A percentile compares a stretch with the other conserved stretches of the same genome.
Evolutionary conservation across 202 grass and related monocot genomes (phyloP).

Genomic region (Elaeis oleifera): DNA sequence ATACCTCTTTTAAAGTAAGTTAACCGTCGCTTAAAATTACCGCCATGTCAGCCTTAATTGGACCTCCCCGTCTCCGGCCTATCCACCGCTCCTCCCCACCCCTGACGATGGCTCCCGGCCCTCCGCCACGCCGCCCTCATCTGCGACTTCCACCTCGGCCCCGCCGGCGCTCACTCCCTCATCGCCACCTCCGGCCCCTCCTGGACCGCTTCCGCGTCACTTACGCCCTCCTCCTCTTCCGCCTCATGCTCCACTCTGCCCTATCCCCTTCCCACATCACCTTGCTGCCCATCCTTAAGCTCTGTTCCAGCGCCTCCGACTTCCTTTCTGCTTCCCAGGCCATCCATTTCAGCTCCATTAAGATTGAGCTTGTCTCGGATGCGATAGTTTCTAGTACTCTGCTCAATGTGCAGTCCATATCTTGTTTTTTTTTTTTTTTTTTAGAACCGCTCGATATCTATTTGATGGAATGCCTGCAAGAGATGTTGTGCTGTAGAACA

Average conservation of each 20-base stretch:
- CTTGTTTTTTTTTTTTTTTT: neutral
- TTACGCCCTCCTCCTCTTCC: constrained; percentile 6
- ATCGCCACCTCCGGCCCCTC: constrained; percentile 7
- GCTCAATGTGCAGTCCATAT: constrained; percentile 7
- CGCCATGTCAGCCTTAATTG: neutral
- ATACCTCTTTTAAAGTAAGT: neutral
- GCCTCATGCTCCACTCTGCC: constrained; percentile 9
- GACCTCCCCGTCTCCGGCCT: neutral
- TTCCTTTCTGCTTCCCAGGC: constrained; percentile 4
- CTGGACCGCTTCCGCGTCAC: neutral
- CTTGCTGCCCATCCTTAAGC: constrained; percentile 15
- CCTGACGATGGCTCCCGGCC: neutral
- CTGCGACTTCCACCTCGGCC: neutral
- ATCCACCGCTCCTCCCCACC: neutral
- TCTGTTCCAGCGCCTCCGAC: constrained; percentile 1
- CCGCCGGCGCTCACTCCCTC: neutral
- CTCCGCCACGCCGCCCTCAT: neutral
- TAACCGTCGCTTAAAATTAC: neutral
- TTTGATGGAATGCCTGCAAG: constrained; percentile 18
- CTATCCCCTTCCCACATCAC: constrained; percentile 2
- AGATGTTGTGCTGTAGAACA: constrained; percentile 22
- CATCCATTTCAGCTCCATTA: constrained; percentile 12
- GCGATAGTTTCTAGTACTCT: constrained; percentile 16
- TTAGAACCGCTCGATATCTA: constrained; percentile 3
- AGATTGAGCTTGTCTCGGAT: constrained; percentile 10